Base-by-base conservation (phyloP, 306 rosid species). In the Rosa rugosa region DNA sequence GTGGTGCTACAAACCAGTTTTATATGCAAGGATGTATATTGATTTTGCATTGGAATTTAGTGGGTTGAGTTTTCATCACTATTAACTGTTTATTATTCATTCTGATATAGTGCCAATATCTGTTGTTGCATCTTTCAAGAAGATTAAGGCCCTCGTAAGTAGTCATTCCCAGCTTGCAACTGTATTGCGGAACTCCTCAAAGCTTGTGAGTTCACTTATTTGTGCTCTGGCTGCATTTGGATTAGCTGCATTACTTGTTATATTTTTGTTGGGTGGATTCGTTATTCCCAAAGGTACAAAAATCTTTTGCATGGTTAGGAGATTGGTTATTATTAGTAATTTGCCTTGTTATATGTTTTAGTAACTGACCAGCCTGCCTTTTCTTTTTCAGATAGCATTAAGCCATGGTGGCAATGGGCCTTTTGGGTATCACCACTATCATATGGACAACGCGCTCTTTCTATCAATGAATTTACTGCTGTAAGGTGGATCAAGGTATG, bases 341-440 rank as follows among this genome's bases (percentile, higher is more conserved):
- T 60, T 71, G 47, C 72, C 38, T n/a, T 8, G 22, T 46, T 38
- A 38, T 81, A 25, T 20, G 57, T 27, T 46, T 11, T 49, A 36
- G 36, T 12, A 71, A 38, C 9, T 20, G 12, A 23, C 14, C 4
- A 20, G 34, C 53, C n/a, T 20, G 25, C 56, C 49, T 25, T 83
- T 76, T 75, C 71, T 83, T 36, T 77, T 81, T 69, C 88, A 94
- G 98, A 54, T 51, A 84, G 87, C 89, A 86, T 94, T 50, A 89
- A 90, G 84, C 89, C 95, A 45, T 94, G 98, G 98, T 91, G 92
- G 96, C 47, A 78, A 69, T 91, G 98, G 98, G 97, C 87, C 42
- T 91, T 85, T 81, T 94, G 96, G 96, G 5, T 94, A 80, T 94
- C 98, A 22, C 98, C 98, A 36, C 91, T 94, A 45, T 79, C 93